Evolutionary conservation across 2,329 filamentous ascomycete species (phyloP).

Genomic region (Ilyonectria robusta): DNA sequence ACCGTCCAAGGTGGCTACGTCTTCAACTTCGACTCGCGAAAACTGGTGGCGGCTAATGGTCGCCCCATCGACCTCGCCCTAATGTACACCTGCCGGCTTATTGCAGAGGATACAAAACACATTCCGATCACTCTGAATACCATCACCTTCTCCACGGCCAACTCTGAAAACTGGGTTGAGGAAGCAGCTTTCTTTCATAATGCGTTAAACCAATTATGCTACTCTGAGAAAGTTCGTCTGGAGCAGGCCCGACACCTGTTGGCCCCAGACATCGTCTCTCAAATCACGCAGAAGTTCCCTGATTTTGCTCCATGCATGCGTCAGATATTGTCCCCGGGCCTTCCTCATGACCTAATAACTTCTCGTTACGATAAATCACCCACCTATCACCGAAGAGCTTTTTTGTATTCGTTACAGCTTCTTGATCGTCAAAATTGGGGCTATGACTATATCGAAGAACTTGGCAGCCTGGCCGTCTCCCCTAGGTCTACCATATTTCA

Average conservation of each 20-base stretch:
- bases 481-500: no score
- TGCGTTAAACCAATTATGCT: neutral
- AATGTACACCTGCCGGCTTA: constrained; percentile 30
- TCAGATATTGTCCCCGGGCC: no score
- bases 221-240: no score
- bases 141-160: constrained; percentile 29
- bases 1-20: constrained; percentile 29
- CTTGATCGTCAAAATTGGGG: neutral
- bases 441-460: neutral
- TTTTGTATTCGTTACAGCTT: neutral
- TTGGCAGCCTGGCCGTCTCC: no score
- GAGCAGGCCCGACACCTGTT: neutral
- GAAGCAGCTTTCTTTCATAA: neutral
- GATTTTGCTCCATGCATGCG: neutral
- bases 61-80: constrained; percentile 34
- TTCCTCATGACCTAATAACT: no score
- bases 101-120: constrained; percentile 17
- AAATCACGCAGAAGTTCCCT: neutral
- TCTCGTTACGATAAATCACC: neutral
- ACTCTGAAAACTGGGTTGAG: constrained; percentile 5
- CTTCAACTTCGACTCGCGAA: constrained; percentile 13
- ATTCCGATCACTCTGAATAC: constrained; percentile 26
- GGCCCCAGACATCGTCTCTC: neutral
- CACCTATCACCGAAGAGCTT: neutral
- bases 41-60: constrained; percentile 21